Evolutionary conservation across 2,329 filamentous ascomycete species (phyloP), one percentile per base, ranked within the genome.

Genomic region (Nigrograna mackinnonii): DNA sequence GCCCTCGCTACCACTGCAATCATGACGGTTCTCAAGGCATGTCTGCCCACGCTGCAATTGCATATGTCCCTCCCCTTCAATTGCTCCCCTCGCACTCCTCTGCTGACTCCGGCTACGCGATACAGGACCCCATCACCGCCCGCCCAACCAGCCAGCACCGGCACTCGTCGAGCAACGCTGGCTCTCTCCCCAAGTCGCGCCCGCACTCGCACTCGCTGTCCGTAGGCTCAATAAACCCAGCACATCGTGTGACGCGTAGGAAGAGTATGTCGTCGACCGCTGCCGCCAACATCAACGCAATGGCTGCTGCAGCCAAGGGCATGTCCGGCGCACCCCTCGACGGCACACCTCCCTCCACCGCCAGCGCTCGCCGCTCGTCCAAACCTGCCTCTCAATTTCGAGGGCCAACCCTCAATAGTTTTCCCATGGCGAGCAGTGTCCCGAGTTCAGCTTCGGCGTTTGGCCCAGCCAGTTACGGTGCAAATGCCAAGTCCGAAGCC

Each of bases 181-280:
- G 79, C 54, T 83, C 85, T 50, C 77, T 86, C 37, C 75, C 72
- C 46, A 85, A 87, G 72, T 81, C 83, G 50, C 86, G 91, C 63
- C 84, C 83, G 57, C 89, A 91, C 74, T 89, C 89, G 37, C 87
- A 94, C 70, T 92, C 89, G 44, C 78, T 91, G 57, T 86, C 91
- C 42, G 80, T 87, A 46, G 83, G 84, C 56, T 83, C 87, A 44
- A 81, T 91, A 63, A 92, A 91, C 74, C 75, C 85, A 57, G 85
- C 83, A 68, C 88, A 96, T 70, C 88, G 94, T 57, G 84, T 97
- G 55, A 91, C 89, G 58, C 89, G 92, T 62, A 84, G 94, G 60
- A 97, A 97, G 81, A 96, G 91, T 72, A 91, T 95, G 66, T 84
- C 82, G 65, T 90, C 89, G 47, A 86, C 84, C 52, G 82, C 85